Evolutionary conservation across 345 rosid genomes (phyloP), one percentile per base, ranked within the genome.

Genomic region (Geranium rotundifolium): DNA sequence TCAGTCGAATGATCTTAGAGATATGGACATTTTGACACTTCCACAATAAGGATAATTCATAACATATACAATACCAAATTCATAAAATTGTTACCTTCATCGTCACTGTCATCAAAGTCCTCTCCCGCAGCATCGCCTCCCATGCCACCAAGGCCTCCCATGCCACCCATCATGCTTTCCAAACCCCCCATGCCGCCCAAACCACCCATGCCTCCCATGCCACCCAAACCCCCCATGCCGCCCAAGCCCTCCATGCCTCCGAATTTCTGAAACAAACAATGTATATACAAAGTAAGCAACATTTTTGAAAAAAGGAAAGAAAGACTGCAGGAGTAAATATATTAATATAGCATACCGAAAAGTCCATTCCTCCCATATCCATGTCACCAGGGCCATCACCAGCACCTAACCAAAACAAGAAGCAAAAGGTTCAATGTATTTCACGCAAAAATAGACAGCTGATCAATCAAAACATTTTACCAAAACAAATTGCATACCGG

Each of bases 101-200:
- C 95, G 68, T 91, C 97, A 75, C 91, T 88, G 73, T 82, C 96
- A 18, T 85, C 97, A 60, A 83, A 82, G 58, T 85, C 97, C 19
- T 85, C 96, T 52, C 76, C 87, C 41, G 4, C 41, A 34, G 41
- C 4, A 34, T 34, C 41, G 6, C 41, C 41, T 0, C 41, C 41
- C 41, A 34, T 34, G 41, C 41, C 41, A 34, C 41, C 41, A 5
- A 34, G 41, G 41, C 41, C 41, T 34, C 41, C 41, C 41, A 34
- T 34, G 41, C 41, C 41, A 34, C 41, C 41, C 41, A 34, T 8
- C 41, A 34, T 34, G 10, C 41, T 8, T 34, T 8, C 41, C 83
- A 87, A 75, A 5, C 71, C 87, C n/a, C 70, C 84, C 4, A 79
- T 59, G 1, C 73, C 85, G 1, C 67, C 80, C 70, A 80, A 64